Evolutionary conservation across 148 eudicot species (phyloP).

Genomic region (Vaccinium myrtillus): DNA sequence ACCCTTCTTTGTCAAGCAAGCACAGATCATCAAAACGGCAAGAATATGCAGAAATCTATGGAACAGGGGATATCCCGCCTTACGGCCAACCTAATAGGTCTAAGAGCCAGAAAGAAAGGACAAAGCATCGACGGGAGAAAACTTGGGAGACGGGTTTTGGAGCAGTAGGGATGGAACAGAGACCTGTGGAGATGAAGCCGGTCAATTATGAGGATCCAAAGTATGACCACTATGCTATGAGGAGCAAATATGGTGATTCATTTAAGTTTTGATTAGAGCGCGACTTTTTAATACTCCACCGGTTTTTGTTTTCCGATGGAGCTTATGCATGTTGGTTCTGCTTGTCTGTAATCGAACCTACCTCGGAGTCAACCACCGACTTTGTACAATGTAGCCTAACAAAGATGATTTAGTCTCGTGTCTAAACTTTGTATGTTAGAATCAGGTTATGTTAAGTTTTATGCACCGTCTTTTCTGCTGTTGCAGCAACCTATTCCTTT

Average conservation of each 20-base stretch:
- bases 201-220: conserved; percentile 48
- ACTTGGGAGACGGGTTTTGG: conserved; percentile 56
- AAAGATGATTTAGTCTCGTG: not conserved
- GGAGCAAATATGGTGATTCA: conserved; percentile 61
- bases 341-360: not conserved
- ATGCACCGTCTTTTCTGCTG: not conserved
- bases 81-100: conserved; percentile 46
- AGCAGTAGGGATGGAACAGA: conserved; percentile 38
- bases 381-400: conserved; percentile 5
- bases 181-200: conserved; percentile 48
- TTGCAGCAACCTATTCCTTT: not conserved
- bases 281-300: not conserved
- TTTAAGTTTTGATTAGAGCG: conserved; percentile 48
- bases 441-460: not conserved
- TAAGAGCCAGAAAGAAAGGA: conserved; percentile 74
- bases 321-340: not conserved
- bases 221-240: conserved; percentile 57
- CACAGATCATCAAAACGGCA: conserved; percentile 77
- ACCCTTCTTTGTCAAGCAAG: conserved; percentile 66
- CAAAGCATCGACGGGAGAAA: conserved; percentile 80
- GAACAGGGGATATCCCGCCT: conserved; percentile 51
- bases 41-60: conserved; percentile 81
- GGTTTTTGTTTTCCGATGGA: conserved; percentile 1
- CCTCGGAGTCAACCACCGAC: not conserved
- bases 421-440: not conserved